Evolutionary conservation across 2,329 filamentous ascomycete species (phyloP).

Genomic region (Cladobotryum protrusum): DNA sequence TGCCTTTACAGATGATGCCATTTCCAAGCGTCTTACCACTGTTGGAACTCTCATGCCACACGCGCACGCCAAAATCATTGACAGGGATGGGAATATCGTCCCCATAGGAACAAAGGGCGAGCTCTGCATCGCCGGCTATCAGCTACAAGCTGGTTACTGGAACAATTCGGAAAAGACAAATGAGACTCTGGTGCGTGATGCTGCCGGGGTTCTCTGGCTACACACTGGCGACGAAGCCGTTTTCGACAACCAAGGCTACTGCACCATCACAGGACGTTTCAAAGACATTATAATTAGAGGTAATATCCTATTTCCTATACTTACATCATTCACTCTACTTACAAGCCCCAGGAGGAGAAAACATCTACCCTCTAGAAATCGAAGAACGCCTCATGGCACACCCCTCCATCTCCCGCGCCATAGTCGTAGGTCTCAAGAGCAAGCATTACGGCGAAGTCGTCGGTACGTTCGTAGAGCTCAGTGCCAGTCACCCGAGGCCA

Average conservation of each 20-base stretch:
- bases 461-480: constrained; percentile 52
- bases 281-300: constrained; percentile 76
- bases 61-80: constrained; percentile 69
- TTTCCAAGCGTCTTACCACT: constrained; percentile 60
- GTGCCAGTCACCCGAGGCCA: constrained; percentile 33
- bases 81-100: constrained; percentile 58
- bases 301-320: constrained; percentile 18
- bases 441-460: constrained; percentile 70
- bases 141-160: constrained; percentile 62
- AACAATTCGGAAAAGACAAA: constrained; percentile 70
- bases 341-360: constrained; percentile 53
- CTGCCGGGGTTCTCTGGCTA: constrained; percentile 52
- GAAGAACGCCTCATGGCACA: constrained; percentile 66
- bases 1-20: constrained; percentile 65
- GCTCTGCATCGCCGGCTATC: constrained; percentile 72
- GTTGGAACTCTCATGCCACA: constrained; percentile 75
- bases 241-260: constrained; percentile 63
- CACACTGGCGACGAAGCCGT: constrained; percentile 65
- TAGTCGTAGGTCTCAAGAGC: constrained; percentile 65
- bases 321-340: not conserved
- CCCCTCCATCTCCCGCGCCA: constrained; percentile 53
- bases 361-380: constrained; percentile 68
- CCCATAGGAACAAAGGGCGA: constrained; percentile 65
- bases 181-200: constrained; percentile 49
- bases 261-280: constrained; percentile 66